Conservation (phyloP, 345 rosid genomes). For the Moricandia arvensis region DNA sequence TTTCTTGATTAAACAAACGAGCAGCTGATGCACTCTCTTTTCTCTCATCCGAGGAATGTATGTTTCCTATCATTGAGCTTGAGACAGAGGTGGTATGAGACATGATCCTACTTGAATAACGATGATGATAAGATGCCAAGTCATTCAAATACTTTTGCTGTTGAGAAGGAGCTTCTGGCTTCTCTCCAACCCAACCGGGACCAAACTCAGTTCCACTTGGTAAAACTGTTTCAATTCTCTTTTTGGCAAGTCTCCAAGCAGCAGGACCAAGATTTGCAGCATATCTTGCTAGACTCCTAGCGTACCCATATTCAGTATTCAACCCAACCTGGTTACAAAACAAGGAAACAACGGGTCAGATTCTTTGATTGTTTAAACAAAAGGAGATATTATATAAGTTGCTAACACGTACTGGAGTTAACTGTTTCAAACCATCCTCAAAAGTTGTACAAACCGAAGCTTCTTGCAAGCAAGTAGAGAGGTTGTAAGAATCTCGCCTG, state of each 20-base stretch:
- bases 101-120: constrained; percentile 41
- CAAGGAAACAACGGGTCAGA: constrained; percentile 28
- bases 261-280: constrained; percentile 72
- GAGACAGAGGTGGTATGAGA: constrained; percentile 31
- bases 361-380: not conserved
- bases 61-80: not conserved
- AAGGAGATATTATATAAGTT: not conserved
- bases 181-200: constrained; percentile 87
- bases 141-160: constrained; percentile 33
- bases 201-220: constrained; percentile 65
- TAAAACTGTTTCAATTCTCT: constrained; percentile 53
- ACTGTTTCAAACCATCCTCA: constrained; percentile 67
- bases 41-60: not conserved
- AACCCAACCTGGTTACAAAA: constrained; percentile 64
- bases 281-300: constrained; percentile 76
- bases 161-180: constrained; percentile 39
- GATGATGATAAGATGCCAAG: constrained; percentile 26
- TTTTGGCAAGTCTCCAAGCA: constrained; percentile 67
- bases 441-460: constrained; percentile 41
- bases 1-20: constrained; percentile 42
- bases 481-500: constrained; percentile 64
- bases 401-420: constrained; percentile 62
- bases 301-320: constrained; percentile 67
- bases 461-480: constrained; percentile 39
- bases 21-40: constrained; percentile 40